Evolutionary conservation across 2,329 filamentous ascomycete species (phyloP).

Genomic region (Claviceps monticola): DNA sequence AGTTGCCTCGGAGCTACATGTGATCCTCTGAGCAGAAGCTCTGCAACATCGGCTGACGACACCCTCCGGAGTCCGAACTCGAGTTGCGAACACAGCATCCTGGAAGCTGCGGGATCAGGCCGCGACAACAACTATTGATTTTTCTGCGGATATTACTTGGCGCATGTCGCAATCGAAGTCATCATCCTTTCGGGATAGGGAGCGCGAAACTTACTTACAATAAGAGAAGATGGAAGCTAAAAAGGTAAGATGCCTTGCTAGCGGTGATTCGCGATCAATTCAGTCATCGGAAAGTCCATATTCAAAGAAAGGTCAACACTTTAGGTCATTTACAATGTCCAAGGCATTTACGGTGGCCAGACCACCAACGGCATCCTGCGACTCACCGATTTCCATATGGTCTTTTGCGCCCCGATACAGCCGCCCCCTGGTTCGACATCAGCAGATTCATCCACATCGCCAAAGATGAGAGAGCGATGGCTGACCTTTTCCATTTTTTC

Average conservation of each 20-base stretch:
- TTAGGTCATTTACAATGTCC: conserved; percentile 42
- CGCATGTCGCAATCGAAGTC: not conserved
- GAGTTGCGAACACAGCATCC: not conserved
- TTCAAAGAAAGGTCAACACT: conserved; percentile 1
- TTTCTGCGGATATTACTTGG: not conserved
- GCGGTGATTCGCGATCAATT: not conserved
- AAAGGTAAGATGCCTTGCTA: conserved; percentile 20
- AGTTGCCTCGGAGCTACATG: not conserved
- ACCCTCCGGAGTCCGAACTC: not conserved
- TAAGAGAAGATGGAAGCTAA: conserved; percentile 25
- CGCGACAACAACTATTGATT: not conserved
- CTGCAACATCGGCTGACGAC: not conserved
- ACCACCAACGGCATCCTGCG: conserved; percentile 43
- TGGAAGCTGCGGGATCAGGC: not conserved
- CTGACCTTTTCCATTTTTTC: conserved; percentile 89
- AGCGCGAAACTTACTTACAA: not conserved
- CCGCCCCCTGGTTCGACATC: conserved; percentile 12
- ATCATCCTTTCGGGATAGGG: not conserved
- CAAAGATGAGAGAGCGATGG: conserved; percentile 57
- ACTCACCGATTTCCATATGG: conserved; percentile 48
- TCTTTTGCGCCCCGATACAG: conserved; percentile 33
- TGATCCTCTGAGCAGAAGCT: not conserved
- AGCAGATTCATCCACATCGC: conserved; percentile 12
- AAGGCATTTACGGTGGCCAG: conserved; percentile 45
- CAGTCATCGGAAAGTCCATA: not conserved